Evolutionary conservation across 2,329 filamentous ascomycete genomes (phyloP).

Genomic region (Bipolaris oryzae): DNA sequence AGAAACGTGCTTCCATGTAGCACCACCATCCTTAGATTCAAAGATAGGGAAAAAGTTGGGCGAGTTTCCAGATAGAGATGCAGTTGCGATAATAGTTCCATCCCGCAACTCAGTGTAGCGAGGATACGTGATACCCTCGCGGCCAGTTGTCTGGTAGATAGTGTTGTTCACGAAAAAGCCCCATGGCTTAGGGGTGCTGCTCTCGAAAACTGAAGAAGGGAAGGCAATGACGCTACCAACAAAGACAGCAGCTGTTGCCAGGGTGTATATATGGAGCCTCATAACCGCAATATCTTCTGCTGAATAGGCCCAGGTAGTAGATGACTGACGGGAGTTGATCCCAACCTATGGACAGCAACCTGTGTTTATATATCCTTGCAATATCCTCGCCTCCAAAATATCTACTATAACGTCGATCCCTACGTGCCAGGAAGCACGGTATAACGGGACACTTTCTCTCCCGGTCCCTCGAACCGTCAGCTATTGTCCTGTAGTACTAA

Average conservation of each 20-base stretch:
- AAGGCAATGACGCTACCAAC: background rate
- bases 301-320: background rate
- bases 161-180: constrained; percentile 30
- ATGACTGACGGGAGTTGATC: background rate
- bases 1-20: constrained; percentile 65
- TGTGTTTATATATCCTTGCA: constrained; percentile 35
- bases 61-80: constrained; percentile 17
- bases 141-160: constrained; percentile 23
- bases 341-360: background rate
- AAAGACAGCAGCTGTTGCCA: background rate
- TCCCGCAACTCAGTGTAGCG: constrained; percentile 23
- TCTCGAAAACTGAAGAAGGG: background rate
- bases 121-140: constrained; percentile 24
- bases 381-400: no score
- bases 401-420: no score
- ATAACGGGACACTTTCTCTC: no score
- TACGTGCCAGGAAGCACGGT: no score
- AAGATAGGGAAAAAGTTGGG: constrained; percentile 49
- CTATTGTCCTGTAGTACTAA: no score
- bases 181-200: constrained; percentile 12
- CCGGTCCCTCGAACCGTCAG: no score
- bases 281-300: background rate
- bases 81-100: constrained; percentile 27
- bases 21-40: constrained; percentile 51
- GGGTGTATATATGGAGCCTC: background rate